Percentiles rank a stretch among this genome's conserved stretches.
These are phyloP conservation scores for Chytriomyces confervae DNA, from an alignment of 192 early-diverging fungal species.

Conservation along the genomic window DNA sequence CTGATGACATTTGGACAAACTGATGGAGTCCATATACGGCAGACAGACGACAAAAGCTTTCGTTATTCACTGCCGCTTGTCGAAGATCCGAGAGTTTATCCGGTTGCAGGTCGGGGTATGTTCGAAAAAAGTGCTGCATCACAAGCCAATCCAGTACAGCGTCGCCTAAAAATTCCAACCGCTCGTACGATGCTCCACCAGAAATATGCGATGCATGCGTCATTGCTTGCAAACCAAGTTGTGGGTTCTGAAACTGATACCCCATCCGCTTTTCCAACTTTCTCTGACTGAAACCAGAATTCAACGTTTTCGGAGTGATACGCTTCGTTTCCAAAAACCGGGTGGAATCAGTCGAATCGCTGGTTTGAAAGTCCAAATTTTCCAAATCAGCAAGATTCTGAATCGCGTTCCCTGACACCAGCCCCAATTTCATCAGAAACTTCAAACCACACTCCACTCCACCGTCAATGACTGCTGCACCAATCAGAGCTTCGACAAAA, in stretches of 20 bases:
- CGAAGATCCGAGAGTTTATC: constrained; percentile 81
- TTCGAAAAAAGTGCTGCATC: constrained; percentile 75
- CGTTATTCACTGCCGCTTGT: constrained; percentile 87
- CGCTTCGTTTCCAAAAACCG: background rate
- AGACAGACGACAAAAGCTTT: constrained; percentile 74
- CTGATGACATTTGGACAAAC: constrained; percentile 66
- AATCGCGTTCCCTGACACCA: constrained; percentile 20
- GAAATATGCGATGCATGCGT: constrained; percentile 59
- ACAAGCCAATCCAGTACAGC: constrained; percentile 83
- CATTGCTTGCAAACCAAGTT: constrained; percentile 74
- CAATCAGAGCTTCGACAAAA: constrained; percentile 83
- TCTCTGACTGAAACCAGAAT: constrained; percentile 15
- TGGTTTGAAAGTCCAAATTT: background rate
- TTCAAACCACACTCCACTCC: constrained; percentile 46
- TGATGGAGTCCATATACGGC: constrained; percentile 67
- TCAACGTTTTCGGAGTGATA: background rate
- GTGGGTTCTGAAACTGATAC: constrained; percentile 65
- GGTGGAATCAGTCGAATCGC: background rate
- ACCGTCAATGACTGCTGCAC: constrained; percentile 68
- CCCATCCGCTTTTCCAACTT: constrained; percentile 30
- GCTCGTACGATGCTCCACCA: constrained; percentile 72
- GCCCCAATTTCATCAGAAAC: constrained; percentile 39
- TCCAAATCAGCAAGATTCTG: background rate
- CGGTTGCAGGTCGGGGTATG: constrained; percentile 70
- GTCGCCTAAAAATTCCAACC: constrained; percentile 89